Base-by-base conservation (phyloP, 1,284 basidiomycete species). In the Irpex lacteus region DNA sequence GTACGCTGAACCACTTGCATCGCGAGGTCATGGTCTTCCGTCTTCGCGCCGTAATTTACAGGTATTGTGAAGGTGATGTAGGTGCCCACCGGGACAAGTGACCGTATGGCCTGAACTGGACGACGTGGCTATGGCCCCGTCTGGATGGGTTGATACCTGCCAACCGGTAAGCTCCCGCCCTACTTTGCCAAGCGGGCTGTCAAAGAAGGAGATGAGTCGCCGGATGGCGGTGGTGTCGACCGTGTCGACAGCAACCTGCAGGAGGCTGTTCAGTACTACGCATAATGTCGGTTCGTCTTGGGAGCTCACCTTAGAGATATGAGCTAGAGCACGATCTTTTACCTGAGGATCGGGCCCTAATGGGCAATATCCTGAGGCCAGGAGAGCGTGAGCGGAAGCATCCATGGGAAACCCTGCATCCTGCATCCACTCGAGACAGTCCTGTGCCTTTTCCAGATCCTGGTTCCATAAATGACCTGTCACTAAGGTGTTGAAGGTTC, bases 401-500 rank as follows among this genome's bases (percentile, higher is more conserved):
- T 88, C 82, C 64, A 83, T 73, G 9, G 80, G 76, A 69, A 84
- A 79, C 0, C 86, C 87, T 13, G 82, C 79, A 26, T 78, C 70
- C 66, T 80, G 76, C 90, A 93, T 92, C 34, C 69, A 66, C 9
- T 75, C 75, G 11, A 92, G 74, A 66, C 74, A 79, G 52, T 74
- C 73, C 72, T 81, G 84, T 58, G 88, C 88, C 53, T 79, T 78
- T 63, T 73, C 69, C 55, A 92, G 74, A 73, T 91, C 81, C 74
- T 81, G 79, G 72, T 93, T 93, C 71, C 83, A 86, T 60, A 93
- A 77, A 71, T 87, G 81, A 34, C 85, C 88, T 5, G 84, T 81
- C 11, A 91, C 76, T 47, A 92, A 78, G 15, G 89, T 77, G 70
- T 90, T 87, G 72, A 82, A 91, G 1, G 90, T 91, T 67, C 84